Conservation (phyloP, 495 filamentous ascomycete genomes). For the Tuber brumale region DNA sequence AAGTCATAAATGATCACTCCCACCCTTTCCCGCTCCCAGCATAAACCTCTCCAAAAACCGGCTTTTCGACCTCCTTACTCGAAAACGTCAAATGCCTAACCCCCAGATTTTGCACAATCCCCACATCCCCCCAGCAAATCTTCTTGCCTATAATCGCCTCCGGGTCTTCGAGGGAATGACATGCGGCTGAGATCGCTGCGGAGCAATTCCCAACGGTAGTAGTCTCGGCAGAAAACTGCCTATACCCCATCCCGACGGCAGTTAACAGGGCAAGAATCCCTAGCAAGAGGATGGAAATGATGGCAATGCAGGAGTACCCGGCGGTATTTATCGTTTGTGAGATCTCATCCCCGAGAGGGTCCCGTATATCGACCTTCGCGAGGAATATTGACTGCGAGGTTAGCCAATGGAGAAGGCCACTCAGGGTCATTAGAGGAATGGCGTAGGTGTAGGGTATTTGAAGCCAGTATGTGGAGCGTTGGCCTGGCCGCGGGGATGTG, state of each 20-base stretch:
- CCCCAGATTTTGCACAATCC: too few relatives aligned
- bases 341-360: constrained; percentile 42
- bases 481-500: constrained; percentile 41
- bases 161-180: too few relatives aligned
- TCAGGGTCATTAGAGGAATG: constrained; percentile 29
- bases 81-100: too few relatives aligned
- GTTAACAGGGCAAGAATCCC: neutral
- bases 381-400: constrained; percentile 24
- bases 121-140: too few relatives aligned
- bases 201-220: constrained; percentile 2
- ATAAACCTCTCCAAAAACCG: neutral
- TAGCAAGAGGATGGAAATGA: neutral
- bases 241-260: neutral
- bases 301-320: constrained; percentile 10
- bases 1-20: neutral
- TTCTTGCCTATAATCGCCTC: too few relatives aligned
- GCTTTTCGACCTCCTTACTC: neutral
- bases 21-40: neutral
- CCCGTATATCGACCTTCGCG: constrained; percentile 28
- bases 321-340: neutral
- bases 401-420: constrained; percentile 41
- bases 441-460: constrained; percentile 35
- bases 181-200: too few relatives aligned
- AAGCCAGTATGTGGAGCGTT: constrained; percentile 45
- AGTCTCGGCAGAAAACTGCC: neutral